These are phyloP conservation scores for Mucor racemosus DNA, from an alignment of 371 early-diverging fungal species.

Conservation along the genomic window DNA sequence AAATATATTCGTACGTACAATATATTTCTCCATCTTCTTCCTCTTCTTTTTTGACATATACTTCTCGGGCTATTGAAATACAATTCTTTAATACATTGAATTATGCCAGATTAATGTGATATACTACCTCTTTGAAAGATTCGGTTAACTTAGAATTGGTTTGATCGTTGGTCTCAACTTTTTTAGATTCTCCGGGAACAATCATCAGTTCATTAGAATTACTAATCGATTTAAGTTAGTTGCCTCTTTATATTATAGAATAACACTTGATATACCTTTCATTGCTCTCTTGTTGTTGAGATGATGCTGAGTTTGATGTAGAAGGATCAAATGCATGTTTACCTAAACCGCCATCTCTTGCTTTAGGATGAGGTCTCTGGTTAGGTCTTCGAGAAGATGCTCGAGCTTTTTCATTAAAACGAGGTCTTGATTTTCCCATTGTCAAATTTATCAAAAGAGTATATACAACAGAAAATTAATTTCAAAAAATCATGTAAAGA, in stretches of 20 bases:
- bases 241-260: no score
- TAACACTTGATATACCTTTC: neutral
- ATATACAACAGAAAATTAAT: neutral
- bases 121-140: conserved; percentile 22
- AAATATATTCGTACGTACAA: conserved; percentile 50
- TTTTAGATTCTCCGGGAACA: conserved; percentile 32
- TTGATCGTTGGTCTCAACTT: conserved; percentile 14
- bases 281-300: conserved; percentile 5
- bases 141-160: conserved; percentile 4
- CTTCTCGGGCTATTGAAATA: conserved; percentile 28
- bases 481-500: neutral
- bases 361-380: conserved; percentile 53
- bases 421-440: conserved; percentile 66
- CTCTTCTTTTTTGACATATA: conserved; percentile 76
- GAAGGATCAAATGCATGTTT: conserved; percentile 17
- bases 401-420: conserved; percentile 65
- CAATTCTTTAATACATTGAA: neutral
- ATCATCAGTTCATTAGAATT: conserved; percentile 49
- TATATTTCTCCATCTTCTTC: conserved; percentile 82
- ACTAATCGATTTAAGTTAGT: neutral
- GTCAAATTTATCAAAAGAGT: neutral
- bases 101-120: no score
- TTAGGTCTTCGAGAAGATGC: conserved; percentile 51
- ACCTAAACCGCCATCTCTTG: conserved; percentile 57
- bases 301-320: neutral